phyloP scores from a whole-genome alignment of 2,329 filamentous ascomycete species.

The Fusarium ramigenum region DNA sequence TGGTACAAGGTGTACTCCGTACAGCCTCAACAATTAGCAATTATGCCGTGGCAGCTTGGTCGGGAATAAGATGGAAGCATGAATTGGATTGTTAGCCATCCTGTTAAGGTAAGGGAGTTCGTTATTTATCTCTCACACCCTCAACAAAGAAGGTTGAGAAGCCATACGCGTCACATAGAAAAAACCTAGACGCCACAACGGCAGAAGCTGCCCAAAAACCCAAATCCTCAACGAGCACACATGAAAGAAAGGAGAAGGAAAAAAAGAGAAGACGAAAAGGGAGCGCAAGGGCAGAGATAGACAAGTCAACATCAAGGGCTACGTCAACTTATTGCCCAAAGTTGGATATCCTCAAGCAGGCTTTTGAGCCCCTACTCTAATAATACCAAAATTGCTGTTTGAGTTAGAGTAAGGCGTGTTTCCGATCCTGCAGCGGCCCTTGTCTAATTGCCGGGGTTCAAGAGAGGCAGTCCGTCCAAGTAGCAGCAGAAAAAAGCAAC shows the following conservation, averaged over 20 bases:
- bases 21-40: neutral
- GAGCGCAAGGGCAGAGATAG: neutral
- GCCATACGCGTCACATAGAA: neutral
- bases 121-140: constrained; percentile 4
- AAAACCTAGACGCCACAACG: constrained; percentile 20
- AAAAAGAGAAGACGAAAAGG: rapidly evolving
- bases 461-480: neutral
- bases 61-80: neutral
- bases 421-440: constrained; percentile 29
- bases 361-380: neutral
- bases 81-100: neutral
- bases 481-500: neutral
- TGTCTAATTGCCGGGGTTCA: neutral
- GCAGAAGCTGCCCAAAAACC: neutral
- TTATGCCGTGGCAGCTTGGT: neutral
- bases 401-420: constrained; percentile 31
- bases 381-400: constrained; percentile 25
- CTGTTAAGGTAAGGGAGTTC: neutral
- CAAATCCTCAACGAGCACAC: neutral
- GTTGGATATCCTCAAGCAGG: neutral
- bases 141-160: neutral
- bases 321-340: neutral
- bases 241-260: neutral
- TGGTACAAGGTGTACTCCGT: neutral
- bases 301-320: neutral